Evolutionary conservation across 108 stramenopile genomes (phyloP).

Genomic region (Discostella stelligeroides): DNA sequence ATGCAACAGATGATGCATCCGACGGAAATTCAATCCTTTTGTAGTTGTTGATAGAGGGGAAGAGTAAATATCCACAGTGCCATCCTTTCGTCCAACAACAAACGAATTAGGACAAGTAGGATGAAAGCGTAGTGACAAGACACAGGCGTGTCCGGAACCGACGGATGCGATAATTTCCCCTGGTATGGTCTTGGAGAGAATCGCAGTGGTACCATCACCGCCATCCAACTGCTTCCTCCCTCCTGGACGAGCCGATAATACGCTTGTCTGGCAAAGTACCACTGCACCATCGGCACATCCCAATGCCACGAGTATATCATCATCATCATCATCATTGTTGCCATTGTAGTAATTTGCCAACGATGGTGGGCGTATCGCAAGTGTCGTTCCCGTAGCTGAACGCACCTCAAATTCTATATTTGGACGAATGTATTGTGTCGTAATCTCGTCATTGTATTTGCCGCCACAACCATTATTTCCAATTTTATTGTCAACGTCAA

Average conservation of each 20-base stretch:
- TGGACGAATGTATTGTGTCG: constrained; percentile 9
- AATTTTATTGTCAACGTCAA: background rate
- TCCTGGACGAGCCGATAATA: constrained; percentile 25
- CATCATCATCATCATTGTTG: constrained; percentile 11
- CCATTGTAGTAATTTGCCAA: constrained; percentile 41
- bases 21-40: constrained; percentile 25
- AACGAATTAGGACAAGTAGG: constrained; percentile 47
- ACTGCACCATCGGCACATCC: constrained; percentile 49
- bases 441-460: too few species aligned
- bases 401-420: constrained; percentile 29
- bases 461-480: background rate
- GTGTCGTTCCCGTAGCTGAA: constrained; percentile 43
- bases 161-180: constrained; percentile 42
- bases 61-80: constrained; percentile 49
- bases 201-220: background rate
- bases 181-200: constrained; percentile 23
- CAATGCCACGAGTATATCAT: constrained; percentile 35
- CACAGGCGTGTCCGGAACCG: constrained; percentile 45
- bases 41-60: constrained; percentile 21
- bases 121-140: constrained; percentile 45
- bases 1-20: constrained; percentile 38
- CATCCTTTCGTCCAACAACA: constrained; percentile 53
- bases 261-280: constrained; percentile 25
- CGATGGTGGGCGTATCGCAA: constrained; percentile 47
- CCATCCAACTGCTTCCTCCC: background rate